Evolutionary conservation across 2,329 filamentous ascomycete genomes (phyloP).

Genomic region (Neocucurbitaria cava): DNA sequence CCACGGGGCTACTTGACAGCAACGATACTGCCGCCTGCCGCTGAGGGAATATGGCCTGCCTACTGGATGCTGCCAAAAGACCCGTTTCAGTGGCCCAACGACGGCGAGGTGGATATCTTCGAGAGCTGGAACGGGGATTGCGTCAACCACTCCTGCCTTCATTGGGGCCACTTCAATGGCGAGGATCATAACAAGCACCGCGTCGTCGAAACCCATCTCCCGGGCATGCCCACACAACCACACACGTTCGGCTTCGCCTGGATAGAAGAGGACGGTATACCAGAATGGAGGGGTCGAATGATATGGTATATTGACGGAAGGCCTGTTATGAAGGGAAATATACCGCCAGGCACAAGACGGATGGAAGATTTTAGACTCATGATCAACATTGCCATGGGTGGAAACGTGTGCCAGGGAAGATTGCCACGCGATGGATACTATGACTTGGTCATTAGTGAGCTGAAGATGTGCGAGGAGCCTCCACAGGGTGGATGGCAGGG

Average conservation of each 20-base stretch:
- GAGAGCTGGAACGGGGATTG: constrained; percentile 67
- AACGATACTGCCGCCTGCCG: constrained; percentile 60
- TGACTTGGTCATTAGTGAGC: constrained; percentile 62
- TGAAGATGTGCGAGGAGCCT: constrained; percentile 62
- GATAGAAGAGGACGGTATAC: constrained; percentile 56
- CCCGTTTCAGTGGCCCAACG: constrained; percentile 65
- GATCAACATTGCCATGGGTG: constrained; percentile 69
- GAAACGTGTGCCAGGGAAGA: constrained; percentile 63
- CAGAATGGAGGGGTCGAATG: constrained; percentile 55
- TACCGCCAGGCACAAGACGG: constrained; percentile 61
- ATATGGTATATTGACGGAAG: constrained; percentile 67
- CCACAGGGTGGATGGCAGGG: constrained; percentile 62
- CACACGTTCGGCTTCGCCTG: constrained; percentile 65
- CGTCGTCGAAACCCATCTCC: constrained; percentile 60
- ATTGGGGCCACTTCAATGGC: constrained; percentile 64
- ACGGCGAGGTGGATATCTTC: constrained; percentile 67
- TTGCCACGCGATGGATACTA: constrained; percentile 62
- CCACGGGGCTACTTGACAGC: constrained; percentile 62
- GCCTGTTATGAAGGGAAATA: constrained; percentile 63
- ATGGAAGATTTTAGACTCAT: constrained; percentile 64
- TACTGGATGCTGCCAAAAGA: constrained; percentile 67
- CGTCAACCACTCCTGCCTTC: constrained; percentile 64
- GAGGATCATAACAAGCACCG: constrained; percentile 65
- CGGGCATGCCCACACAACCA: constrained; percentile 55
- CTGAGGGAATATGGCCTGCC: constrained; percentile 66